Base-by-base conservation (phyloP, 1,284 basidiomycete species). In the Coniferiporia sulphurascens region DNA sequence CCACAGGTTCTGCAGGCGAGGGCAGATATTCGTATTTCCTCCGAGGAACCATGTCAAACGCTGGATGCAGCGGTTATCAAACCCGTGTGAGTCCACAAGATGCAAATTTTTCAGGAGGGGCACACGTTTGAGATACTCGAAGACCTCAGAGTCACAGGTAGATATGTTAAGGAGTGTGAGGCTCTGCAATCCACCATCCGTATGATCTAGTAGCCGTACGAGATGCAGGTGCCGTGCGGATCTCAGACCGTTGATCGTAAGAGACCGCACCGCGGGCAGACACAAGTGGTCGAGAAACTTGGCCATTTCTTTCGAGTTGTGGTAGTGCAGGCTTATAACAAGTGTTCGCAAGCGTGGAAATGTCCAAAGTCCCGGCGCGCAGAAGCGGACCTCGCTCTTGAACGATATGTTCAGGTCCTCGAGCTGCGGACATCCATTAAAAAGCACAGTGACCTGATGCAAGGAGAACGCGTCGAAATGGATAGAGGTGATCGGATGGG, bases 351-450 rank as follows among this genome's bases (percentile, higher is more conserved):
- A 27, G 8, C 49, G 53, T 7, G 48, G 46, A 9, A 60, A 60
- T 8, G 41, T 58, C 56, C 56, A 58, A 9, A 52, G 19, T 17
- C 51, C 56, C 27, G 49, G 41, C 10, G 43, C 46, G 15, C 34
- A 32, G 35, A 49, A 38, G 13, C 48, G n/a, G 13, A 58, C 19
- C 44, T 45, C 53, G 34, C 32, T 9, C 34, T 22, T 55, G 54
- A 60, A 60, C 13, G 36, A 32, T 15, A 60, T 56, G 17, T 41
- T 38, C 41, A 60, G 36, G 12, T 55, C 59, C 48, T 56, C 59
- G 15, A 60, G 59, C n/a, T 51, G 36, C 19, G 53, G 49, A 27
- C 59, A 60, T 13, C 53, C 53, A 19, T 52, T 46, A 35, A 58
- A 53, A 9, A 58, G 56, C 35, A 52, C 56, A 48, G 50, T 38